Percentiles rank a stretch among this genome's conserved stretches.
Evolutionary conservation across 2,329 filamentous ascomycete species (phyloP).

Genomic region (Trichoderma semiorbis): DNA sequence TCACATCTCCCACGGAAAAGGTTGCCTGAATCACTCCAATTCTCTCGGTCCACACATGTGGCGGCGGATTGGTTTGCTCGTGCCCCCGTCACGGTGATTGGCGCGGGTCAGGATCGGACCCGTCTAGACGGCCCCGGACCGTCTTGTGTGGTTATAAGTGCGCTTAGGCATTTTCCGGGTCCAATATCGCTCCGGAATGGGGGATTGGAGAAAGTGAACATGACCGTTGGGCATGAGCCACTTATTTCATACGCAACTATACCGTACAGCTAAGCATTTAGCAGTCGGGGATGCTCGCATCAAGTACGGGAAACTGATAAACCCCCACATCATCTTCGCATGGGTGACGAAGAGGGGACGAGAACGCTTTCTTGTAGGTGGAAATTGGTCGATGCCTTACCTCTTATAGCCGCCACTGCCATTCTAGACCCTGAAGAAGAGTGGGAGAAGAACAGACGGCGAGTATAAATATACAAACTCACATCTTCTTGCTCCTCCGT

Average conservation of each 20-base stretch:
- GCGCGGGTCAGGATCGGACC: constrained; percentile 10
- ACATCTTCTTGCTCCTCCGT: neutral
- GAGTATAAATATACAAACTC: neutral
- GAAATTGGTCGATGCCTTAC: constrained; percentile 4
- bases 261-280: neutral
- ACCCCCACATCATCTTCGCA: constrained; percentile 1
- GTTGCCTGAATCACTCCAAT: neutral
- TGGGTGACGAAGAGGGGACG: constrained; percentile 9
- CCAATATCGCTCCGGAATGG: neutral
- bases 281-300: constrained; percentile 3
- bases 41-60: neutral
- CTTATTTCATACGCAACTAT: neutral
- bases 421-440: neutral
- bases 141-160: neutral
- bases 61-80: neutral
- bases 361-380: neutral
- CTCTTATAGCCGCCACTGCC: constrained; percentile 1
- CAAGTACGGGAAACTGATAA: neutral
- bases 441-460: neutral
- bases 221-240: constrained; percentile 7
- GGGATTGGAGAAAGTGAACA: neutral
- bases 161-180: constrained; percentile 14
- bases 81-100: constrained; percentile 6
- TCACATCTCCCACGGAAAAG: neutral
- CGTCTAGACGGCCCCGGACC: constrained; percentile 7